These are phyloP conservation scores for Mycena albidolilacea DNA, from an alignment of 768 basidiomycete species.

Conservation along the genomic window DNA sequence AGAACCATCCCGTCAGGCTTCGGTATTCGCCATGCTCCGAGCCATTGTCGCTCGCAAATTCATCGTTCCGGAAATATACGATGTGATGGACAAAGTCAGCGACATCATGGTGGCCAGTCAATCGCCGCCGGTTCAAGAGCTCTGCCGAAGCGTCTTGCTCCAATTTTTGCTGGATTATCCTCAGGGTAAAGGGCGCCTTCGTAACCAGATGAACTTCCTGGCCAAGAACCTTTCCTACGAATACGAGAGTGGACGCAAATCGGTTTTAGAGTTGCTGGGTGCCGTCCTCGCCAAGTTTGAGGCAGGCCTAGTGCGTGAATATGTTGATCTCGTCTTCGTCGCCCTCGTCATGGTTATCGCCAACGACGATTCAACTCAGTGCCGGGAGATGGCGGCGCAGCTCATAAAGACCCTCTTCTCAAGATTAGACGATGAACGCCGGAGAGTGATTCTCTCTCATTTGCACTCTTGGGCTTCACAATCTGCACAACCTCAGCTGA, in stretches of 20 bases:
- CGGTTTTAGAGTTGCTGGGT: conserved; percentile 94
- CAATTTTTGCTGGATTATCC: conserved; percentile 98
- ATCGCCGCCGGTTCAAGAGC: conserved; percentile 91
- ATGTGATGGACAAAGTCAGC: conserved; percentile 94
- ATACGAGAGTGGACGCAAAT: conserved; percentile 90
- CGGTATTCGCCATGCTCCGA: conserved; percentile 90
- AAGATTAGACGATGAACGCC: conserved; percentile 74
- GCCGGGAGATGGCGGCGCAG: conserved; percentile 89
- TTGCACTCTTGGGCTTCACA: conserved; percentile 86
- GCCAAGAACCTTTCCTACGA: conserved; percentile 93
- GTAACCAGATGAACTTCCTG: conserved; percentile 90
- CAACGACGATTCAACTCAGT: conserved; percentile 93
- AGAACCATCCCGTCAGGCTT: conserved; percentile 86
- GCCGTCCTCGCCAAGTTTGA: conserved; percentile 92
- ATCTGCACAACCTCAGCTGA: conserved; percentile 69
- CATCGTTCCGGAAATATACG: conserved; percentile 96
- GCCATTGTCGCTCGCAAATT: conserved; percentile 93
- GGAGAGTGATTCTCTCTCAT: conserved; percentile 73
- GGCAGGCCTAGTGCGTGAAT: conserved; percentile 77
- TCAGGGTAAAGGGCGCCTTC: conserved; percentile 92
- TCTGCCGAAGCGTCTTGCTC: conserved; percentile 88
- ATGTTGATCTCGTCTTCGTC: conserved; percentile 91
- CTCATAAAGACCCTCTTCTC: conserved; percentile 84
- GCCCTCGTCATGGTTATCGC: conserved; percentile 93
- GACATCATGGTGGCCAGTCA: conserved; percentile 96